A percentile compares a stretch with the other conserved stretches of the same genome.
These are phyloP conservation scores for Elsinoe ampelina DNA, from an alignment of 2,329 filamentous ascomycete genomes.

Conservation along the genomic window DNA sequence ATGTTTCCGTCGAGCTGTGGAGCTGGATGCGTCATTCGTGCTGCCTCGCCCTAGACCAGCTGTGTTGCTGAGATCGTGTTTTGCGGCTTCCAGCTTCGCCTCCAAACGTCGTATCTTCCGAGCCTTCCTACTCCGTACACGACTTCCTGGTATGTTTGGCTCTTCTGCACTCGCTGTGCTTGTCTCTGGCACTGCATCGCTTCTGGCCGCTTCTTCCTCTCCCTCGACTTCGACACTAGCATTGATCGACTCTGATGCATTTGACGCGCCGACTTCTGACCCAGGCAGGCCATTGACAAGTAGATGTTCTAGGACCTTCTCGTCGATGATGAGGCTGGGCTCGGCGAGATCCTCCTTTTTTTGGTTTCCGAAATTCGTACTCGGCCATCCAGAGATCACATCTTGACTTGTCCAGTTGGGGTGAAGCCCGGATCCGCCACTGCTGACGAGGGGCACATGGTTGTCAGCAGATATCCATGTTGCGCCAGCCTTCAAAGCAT, in stretches of 20 bases:
- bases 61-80: neutral
- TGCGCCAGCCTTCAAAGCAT: neutral
- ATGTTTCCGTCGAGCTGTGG: neutral
- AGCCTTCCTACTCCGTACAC: neutral
- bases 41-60: neutral
- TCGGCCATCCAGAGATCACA: neutral
- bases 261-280: neutral
- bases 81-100: constrained; percentile 2
- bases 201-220: neutral
- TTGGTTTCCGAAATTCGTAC: neutral
- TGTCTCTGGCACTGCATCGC: neutral
- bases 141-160: neutral
- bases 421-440: neutral
- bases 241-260: neutral
- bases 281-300: neutral
- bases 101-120: constrained; percentile 9
- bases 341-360: neutral
- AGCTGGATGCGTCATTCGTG: neutral
- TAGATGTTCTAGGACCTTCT: neutral
- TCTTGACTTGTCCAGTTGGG: neutral
- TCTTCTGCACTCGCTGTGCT: neutral
- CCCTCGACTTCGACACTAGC: neutral
- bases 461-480: neutral
- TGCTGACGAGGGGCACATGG: neutral
- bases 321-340: neutral